phyloP scores from a whole-genome alignment of 345 rosid species.

The Iberis pinnata region DNA sequence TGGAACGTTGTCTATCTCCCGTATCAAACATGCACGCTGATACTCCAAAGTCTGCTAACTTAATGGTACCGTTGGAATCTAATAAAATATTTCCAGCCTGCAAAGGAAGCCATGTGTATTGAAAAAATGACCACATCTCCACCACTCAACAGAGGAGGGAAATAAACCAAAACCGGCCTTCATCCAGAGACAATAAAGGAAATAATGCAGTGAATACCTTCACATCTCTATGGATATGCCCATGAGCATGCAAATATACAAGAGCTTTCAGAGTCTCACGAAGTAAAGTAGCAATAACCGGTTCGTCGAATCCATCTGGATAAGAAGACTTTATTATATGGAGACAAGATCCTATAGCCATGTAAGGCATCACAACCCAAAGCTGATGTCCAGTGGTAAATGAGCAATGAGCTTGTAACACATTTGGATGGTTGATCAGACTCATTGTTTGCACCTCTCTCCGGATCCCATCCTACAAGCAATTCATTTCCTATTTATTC shows the following conservation, averaged over 20 bases:
- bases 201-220: constrained; percentile 47
- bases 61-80: constrained; percentile 71
- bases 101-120: constrained; percentile 25
- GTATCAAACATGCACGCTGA: constrained; percentile 98
- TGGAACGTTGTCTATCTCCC: constrained; percentile 92
- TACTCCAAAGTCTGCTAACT: constrained; percentile 96
- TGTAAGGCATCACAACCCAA: constrained; percentile 99
- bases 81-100: constrained; percentile 95
- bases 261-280: constrained; percentile 92
- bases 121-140: constrained; percentile 3
- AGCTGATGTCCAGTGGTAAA: constrained; percentile 72
- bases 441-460: constrained; percentile 96
- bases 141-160: constrained; percentile 2
- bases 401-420: constrained; percentile 83
- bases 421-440: constrained; percentile 80
- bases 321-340: constrained; percentile 80
- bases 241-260: constrained; percentile 85
- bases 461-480: constrained; percentile 83
- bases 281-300: constrained; percentile 81
- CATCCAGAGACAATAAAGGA: constrained; percentile 8
- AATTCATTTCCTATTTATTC: constrained; percentile 16
- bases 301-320: constrained; percentile 93
- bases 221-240: constrained; percentile 97
- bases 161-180: constrained; percentile 2
- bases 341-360: constrained; percentile 97